Conservation (phyloP, 805 yeast species). For the Saturnispora halmiae region DNA sequence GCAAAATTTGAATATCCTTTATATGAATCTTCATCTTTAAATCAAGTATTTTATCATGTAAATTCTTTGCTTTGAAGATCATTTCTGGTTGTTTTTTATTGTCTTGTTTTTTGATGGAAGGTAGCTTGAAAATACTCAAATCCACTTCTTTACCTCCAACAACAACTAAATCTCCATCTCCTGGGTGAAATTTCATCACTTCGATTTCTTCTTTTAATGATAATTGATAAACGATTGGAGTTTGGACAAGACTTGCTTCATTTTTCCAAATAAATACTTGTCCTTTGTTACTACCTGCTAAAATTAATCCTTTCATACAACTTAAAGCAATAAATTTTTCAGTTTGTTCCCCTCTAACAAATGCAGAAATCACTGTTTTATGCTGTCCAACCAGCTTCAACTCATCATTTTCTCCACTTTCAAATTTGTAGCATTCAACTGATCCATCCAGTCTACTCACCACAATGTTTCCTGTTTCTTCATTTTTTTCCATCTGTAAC, state of each 20-base stretch:
- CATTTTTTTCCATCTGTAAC: constrained; percentile 20
- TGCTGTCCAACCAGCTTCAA: constrained; percentile 9
- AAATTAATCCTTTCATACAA: constrained; percentile 11
- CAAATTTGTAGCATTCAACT: constrained; percentile 32
- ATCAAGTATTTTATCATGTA: constrained; percentile 69
- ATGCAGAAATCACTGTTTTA: constrained; percentile 3
- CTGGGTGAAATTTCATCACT: constrained; percentile 11
- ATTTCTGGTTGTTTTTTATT: constrained; percentile 19
- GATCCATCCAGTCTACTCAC: constrained; percentile 37
- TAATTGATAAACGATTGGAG: constrained; percentile 29
- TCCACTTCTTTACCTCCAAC: constrained; percentile 84
- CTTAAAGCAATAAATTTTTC: constrained; percentile 20
- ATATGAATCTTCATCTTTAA: constrained; percentile 80
- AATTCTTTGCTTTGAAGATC: constrained; percentile 70
- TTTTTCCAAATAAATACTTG: constrained; percentile 13
- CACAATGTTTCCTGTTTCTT: constrained; percentile 30
- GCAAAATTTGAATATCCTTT: constrained; percentile 42
- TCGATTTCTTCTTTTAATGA: constrained; percentile 24
- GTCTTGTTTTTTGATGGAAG: constrained; percentile 7
- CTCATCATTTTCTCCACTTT: constrained; percentile 6
- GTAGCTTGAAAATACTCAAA: constrained; percentile 39
- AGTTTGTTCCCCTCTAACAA: neutral
- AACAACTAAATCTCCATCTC: constrained; percentile 47
- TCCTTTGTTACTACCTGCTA: constrained; percentile 13
- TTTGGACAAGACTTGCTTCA: constrained; percentile 11